Base-by-base conservation (phyloP, 345 rosid species). In the Turritis glabra region DNA sequence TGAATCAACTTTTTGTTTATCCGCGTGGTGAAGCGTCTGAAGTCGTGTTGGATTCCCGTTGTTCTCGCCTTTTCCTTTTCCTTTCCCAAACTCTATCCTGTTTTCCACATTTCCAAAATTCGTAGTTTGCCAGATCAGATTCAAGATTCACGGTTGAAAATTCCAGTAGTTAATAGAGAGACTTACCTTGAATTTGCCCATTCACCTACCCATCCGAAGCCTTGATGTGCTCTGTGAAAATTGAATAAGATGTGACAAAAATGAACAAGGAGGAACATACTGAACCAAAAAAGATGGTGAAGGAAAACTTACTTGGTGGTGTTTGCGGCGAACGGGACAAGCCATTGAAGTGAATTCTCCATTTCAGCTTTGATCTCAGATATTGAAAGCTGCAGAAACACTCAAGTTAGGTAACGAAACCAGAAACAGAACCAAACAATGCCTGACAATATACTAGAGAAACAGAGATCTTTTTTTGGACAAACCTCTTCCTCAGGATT, bases 131-230 rank as follows among this genome's bases (percentile, higher is more conserved):
- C 15, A 60, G 48, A 41, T 40, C 62, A 59, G 54, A 19, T 60
- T 69, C 64, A 69, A 53, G 47, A 23, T 32, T 43, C 65, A 43
- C 32, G 11, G 22, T 12, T 67, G 7, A 19, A 5, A 10, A 43
- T 8, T 67, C 3, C 9, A 63, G 19, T 52, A 30, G 19, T 40
- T 18, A 60, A 64, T 43, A 22, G 25, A 54, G 55, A 66, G 64
- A 80, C 88, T 83, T 29, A 91, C 97, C 91, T 87, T 25, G 84
- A 82, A 63, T 83, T 95, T 29, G 97, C 99, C 99, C 99, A 95
- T 80, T 95, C 99, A 78, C 99, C 99, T 8, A 95, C 93, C 97
- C 97, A 87, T 40, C 99, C 99, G 11, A 95, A 92, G 37, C 95
- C 92, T 80, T 95, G 97, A 80, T 89, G 93, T 25, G 90, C 91